Conservation (phyloP, 176 grass and related monocot genomes). For the Echinochloa phyllopogon region DNA sequence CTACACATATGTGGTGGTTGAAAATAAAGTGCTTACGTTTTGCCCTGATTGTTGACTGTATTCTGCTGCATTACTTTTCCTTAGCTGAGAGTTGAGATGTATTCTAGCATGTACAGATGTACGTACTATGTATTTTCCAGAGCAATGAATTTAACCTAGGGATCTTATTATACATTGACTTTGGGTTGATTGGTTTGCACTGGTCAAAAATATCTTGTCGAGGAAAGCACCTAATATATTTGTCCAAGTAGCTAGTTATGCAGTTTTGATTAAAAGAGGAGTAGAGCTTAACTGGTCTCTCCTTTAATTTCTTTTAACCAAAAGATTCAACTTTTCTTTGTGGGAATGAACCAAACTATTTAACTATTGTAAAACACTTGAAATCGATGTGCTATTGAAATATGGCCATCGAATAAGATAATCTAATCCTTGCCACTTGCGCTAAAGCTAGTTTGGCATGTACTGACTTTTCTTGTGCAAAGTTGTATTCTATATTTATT, state of each 20-base stretch:
- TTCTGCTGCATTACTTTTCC: not conserved
- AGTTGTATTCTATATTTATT: slow-evolving; percentile 47
- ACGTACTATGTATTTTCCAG: not conserved
- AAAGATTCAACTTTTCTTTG: slow-evolving; percentile 6
- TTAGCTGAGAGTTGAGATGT: not conserved
- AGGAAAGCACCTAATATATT: not conserved
- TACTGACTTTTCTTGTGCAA: slow-evolving; percentile 50
- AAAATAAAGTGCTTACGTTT: not conserved
- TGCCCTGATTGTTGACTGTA: not conserved
- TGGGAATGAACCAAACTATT: slow-evolving; percentile 29
- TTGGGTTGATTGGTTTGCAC: slow-evolving; percentile 4
- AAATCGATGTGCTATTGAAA: slow-evolving; percentile 2
- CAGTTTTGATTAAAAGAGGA: not conserved
- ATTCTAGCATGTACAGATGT: not conserved
- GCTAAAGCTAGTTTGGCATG: slow-evolving; percentile 50
- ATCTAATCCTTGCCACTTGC: slow-evolving; percentile 48
- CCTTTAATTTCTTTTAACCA: not conserved
- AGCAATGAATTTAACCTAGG: not conserved
- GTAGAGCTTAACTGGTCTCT: slow-evolving; percentile 9
- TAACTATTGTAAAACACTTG: slow-evolving; percentile 22
- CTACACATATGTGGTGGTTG: not conserved
- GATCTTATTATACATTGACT: not conserved
- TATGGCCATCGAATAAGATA: slow-evolving; percentile 35
- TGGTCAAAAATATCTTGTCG: not conserved
- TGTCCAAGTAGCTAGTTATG: not conserved